These are phyloP conservation scores for Magnusiomyces ingens DNA, from an alignment of 1,139 yeast genomes.

Conservation along the genomic window DNA sequence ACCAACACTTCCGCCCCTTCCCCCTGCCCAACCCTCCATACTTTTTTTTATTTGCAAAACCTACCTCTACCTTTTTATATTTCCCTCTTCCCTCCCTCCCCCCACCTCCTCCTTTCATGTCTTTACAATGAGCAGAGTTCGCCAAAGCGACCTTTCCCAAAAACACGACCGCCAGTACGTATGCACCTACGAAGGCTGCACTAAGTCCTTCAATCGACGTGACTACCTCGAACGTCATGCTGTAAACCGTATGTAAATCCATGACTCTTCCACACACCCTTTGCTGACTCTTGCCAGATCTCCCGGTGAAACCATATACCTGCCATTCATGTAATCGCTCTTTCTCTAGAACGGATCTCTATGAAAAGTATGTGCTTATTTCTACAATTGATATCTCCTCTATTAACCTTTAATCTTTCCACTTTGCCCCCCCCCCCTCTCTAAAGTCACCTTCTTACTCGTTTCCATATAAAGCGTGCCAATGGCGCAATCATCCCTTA, in stretches of 20 bases:
- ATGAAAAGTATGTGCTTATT: conserved; percentile 12
- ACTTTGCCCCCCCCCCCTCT: too few relatives aligned
- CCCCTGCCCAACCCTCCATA: background rate
- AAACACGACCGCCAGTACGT: conserved; percentile 18
- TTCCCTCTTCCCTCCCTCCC: background rate
- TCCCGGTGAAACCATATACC: conserved; percentile 15
- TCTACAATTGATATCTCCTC: background rate
- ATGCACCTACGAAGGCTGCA: conserved; percentile 31
- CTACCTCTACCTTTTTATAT: background rate
- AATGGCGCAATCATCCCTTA: background rate
- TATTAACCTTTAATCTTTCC: background rate
- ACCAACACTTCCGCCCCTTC: background rate
- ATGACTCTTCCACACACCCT: background rate
- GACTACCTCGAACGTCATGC: conserved; percentile 35
- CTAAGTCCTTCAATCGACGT: conserved; percentile 32
- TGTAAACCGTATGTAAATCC: conserved; percentile 29
- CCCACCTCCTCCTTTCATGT: background rate
- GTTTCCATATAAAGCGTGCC: conserved; percentile 15
- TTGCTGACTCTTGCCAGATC: conserved; percentile 3
- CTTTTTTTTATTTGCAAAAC: background rate
- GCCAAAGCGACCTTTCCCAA: background rate
- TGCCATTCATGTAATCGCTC: conserved; percentile 15
- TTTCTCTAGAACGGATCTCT: conserved; percentile 14
- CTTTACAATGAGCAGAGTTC: too few relatives aligned
- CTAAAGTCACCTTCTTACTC: conserved; percentile 13